These are phyloP conservation scores for Tetracentron sinense DNA, from an alignment of 164 flowering plant genomes.

Conservation along the genomic window DNA sequence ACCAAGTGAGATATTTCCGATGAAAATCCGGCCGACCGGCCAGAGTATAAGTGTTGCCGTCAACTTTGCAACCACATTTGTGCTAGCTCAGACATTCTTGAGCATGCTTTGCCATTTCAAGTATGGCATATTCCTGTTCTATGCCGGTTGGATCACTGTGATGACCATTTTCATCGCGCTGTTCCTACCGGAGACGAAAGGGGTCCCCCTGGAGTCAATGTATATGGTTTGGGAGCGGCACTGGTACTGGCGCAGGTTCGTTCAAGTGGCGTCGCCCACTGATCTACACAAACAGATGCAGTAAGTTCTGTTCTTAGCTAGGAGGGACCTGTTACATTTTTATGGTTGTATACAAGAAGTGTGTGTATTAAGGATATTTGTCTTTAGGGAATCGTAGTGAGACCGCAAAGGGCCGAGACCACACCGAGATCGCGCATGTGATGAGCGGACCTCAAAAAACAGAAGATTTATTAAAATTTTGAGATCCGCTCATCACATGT, in stretches of 20 bases:
- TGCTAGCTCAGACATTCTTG: slow-evolving; percentile 57
- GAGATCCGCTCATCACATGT: no score
- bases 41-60: slow-evolving; percentile 59
- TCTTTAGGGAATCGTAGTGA: no score
- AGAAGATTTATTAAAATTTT: no score
- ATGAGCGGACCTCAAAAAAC: no score
- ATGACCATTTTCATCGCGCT: slow-evolving; percentile 49
- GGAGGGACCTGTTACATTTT: no score
- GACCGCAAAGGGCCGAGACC: no score
- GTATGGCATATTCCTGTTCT: slow-evolving; percentile 55
- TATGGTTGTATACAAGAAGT: no score
- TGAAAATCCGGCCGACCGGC: slow-evolving; percentile 57
- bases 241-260: slow-evolving; percentile 63
- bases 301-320: no score
- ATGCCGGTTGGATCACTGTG: slow-evolving; percentile 45
- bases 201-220: slow-evolving; percentile 60
- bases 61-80: slow-evolving; percentile 50
- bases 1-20: slow-evolving; percentile 76
- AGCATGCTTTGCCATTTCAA: slow-evolving; percentile 67
- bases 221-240: slow-evolving; percentile 56
- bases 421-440: no score
- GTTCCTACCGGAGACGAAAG: slow-evolving; percentile 71
- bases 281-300: no score
- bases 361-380: no score
- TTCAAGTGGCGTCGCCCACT: background rate